Evolutionary conservation across 306 rosid species (phyloP), one percentile per base, ranked within the genome.

Genomic region (Prunus mira): DNA sequence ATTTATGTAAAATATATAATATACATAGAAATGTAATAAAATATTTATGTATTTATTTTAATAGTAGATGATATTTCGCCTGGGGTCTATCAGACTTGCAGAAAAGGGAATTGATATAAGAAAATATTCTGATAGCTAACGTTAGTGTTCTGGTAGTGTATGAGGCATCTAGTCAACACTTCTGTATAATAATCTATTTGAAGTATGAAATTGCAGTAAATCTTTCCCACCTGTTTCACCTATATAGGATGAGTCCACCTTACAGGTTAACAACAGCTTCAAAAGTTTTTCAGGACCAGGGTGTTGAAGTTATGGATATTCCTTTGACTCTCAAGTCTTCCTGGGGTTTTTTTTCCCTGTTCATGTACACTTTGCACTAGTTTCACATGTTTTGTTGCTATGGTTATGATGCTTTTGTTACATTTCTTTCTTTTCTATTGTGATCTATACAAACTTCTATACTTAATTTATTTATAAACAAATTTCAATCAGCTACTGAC

Each of bases 401-500:
- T 65, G 32, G 50, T 30, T 71, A 32, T 71, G 24, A 71, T 55
- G 51, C 19, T 55, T 60, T 51, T 58, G 22, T 18, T 60, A 55
- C 13, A 11, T 76, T 56, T 77, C 24, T 60, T 45, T 14, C 34
- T 2, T 43, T 46, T 57, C 45, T 32, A 55, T 61, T n/a, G 49
- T 68, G 78, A 41, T 41, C 4, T 25, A 7, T 24, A 15, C 0
- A 25, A 18, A 25, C 72, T 34, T 5, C 51, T 62, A 52, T 34
- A 8, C 7, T 38, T 34, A 11, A 12, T 47, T 64, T 76, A 47
- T 45, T 25, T 57, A 22, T 75, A 1, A 12, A 17, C 22, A 63
- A 63, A 43, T 15, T 17, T 41, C 13, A 41, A 76, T 52, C 52
- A 28, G 75, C 72, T 69, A 78, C 77, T 82, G 77, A 28, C 67